A percentile compares a stretch with the other conserved stretches of the same genome.
phyloP scores from a whole-genome alignment of 352 stramenopile species.

The Globisporangium uncinulatum region DNA sequence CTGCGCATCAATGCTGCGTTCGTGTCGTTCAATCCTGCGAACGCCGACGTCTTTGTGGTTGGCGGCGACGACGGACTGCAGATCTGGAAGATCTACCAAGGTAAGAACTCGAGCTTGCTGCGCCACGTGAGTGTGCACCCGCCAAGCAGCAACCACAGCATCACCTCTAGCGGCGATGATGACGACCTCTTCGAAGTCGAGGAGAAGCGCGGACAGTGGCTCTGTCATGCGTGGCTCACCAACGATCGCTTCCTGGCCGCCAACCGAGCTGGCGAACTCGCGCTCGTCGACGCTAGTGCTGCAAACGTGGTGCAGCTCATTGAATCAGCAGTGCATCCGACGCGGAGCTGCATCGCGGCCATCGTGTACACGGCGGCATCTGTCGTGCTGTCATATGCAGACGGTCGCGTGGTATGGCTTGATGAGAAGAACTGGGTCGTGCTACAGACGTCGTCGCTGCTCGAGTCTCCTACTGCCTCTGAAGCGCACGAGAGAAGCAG shows the following conservation, averaged over 20 bases:
- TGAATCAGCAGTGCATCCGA: conserved; percentile 22
- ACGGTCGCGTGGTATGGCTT: conserved; percentile 48
- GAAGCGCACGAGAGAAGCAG: neutral
- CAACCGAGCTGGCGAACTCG: conserved; percentile 48
- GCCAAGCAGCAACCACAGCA: neutral
- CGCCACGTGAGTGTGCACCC: conserved; percentile 18
- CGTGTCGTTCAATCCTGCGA: conserved; percentile 66
- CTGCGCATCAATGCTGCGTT: conserved; percentile 32
- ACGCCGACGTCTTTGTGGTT: conserved; percentile 52
- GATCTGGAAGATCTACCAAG: conserved; percentile 63
- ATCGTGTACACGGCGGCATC: conserved; percentile 52
- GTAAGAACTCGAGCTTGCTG: conserved; percentile 22
- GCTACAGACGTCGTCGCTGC: conserved; percentile 28
- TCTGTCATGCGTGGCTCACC: conserved; percentile 57
- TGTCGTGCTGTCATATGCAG: conserved; percentile 40
- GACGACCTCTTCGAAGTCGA: conserved; percentile 32
- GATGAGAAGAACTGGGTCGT: conserved; percentile 35
- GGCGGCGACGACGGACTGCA: conserved; percentile 56
- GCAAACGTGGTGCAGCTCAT: conserved; percentile 27
- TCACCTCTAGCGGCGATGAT: neutral
- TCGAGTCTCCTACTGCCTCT: conserved; percentile 3
- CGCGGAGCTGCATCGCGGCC: conserved; percentile 31
- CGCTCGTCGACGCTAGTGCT: conserved; percentile 36
- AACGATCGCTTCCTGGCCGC: conserved; percentile 36
- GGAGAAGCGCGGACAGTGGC: conserved; percentile 37